Conservation (phyloP, 495 filamentous ascomycete genomes). For the Penicillium diatomitis region DNA sequence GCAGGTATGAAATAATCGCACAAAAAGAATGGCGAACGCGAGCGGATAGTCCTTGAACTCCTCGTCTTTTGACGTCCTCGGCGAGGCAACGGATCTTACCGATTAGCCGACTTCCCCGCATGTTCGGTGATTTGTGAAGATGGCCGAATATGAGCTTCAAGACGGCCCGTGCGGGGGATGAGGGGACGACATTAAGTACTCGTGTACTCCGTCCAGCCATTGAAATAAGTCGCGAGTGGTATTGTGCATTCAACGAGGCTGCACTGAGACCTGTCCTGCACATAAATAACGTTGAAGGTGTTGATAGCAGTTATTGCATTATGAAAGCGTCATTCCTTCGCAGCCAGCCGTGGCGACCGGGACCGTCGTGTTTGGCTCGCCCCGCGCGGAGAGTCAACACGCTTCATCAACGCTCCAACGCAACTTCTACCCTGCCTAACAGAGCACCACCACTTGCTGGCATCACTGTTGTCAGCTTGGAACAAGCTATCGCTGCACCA, state of each 20-base stretch:
- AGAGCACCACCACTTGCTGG: constrained; percentile 31
- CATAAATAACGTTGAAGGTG: too few species aligned
- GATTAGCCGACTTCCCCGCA: constrained; percentile 10
- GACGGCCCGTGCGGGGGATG: background rate
- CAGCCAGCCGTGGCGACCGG: too few species aligned
- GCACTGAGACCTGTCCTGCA: too few species aligned
- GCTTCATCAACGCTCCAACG: constrained; percentile 9
- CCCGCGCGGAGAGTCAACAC: background rate
- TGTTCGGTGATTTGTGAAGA: background rate
- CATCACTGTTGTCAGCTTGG: constrained; percentile 41
- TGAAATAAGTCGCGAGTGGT: background rate
- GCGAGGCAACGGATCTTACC: background rate
- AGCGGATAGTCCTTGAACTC: too few species aligned
- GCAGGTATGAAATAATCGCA: too few species aligned
- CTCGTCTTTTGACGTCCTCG: too few species aligned
- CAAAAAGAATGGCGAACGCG: too few species aligned
- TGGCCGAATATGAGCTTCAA: background rate
- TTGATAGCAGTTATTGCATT: too few species aligned
- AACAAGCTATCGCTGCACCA: constrained; percentile 45
- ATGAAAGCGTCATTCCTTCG: too few species aligned
- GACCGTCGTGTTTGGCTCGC: background rate
- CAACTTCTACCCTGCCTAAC: constrained; percentile 1
- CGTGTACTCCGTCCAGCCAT: background rate
- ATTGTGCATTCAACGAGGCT: too few species aligned
- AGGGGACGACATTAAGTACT: background rate